phyloP scores from a whole-genome alignment of 805 yeast species.

The Ogataea glucozyma region DNA sequence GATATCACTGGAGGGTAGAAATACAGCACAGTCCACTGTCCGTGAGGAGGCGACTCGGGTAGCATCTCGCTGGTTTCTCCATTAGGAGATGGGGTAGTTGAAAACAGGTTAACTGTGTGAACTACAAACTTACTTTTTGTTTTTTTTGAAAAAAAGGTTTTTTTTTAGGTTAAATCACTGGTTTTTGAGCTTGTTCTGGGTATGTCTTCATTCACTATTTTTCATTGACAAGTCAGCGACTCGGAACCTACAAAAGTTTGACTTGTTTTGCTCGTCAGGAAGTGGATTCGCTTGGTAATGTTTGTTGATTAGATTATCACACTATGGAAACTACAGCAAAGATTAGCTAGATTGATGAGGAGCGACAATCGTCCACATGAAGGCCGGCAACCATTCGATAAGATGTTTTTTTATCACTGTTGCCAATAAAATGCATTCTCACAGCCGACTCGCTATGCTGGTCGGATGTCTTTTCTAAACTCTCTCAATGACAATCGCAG shows the following conservation, averaged over 20 bases:
- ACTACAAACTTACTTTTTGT: slow-evolving; percentile 25
- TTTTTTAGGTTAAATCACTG: neutral
- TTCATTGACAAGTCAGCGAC: too few species aligned
- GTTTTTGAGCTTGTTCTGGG: too few species aligned
- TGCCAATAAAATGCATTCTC: too few species aligned
- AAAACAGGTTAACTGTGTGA: slow-evolving; percentile 21
- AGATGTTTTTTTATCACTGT: neutral
- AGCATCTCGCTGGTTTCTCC: slow-evolving; percentile 38
- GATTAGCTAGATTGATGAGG: neutral
- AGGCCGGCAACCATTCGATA: neutral
- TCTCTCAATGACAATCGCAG: slow-evolving; percentile 84
- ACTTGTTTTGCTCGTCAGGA: too few species aligned
- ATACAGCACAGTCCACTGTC: slow-evolving; percentile 45
- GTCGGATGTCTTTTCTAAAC: too few species aligned
- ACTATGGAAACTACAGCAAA: too few species aligned
- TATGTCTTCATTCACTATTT: too few species aligned
- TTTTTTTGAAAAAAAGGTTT: too few species aligned
- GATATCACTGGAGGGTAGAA: slow-evolving; percentile 44
- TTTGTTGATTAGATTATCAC: too few species aligned
- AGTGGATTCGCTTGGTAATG: too few species aligned
- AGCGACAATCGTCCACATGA: neutral
- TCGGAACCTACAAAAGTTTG: too few species aligned
- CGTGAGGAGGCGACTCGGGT: slow-evolving; percentile 45
- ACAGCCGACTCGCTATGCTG: too few species aligned
- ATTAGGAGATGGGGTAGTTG: slow-evolving; percentile 22